phyloP scores from a whole-genome alignment of 352 stramenopile species.

The Phytophthora boehmeriae region DNA sequence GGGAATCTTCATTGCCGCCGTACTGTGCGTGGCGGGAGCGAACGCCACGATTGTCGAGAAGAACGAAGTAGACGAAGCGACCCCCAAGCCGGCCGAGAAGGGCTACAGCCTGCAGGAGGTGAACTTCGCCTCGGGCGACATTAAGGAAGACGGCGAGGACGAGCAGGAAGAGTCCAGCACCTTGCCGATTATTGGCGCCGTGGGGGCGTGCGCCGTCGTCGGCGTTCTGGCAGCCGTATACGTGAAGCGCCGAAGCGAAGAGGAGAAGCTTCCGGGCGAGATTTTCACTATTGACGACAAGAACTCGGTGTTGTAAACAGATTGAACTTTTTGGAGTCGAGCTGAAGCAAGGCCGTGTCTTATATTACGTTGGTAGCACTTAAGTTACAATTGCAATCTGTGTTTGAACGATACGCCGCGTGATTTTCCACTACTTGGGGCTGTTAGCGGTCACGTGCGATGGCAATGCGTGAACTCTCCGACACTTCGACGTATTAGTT shows the following conservation, averaged over 20 bases:
- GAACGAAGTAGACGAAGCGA: constrained; percentile 6
- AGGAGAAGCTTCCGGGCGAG: constrained; percentile 54
- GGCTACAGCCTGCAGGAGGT: constrained; percentile 51
- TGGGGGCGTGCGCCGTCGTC: constrained; percentile 52
- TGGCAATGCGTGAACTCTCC: too few species aligned
- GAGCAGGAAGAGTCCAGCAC: constrained; percentile 15
- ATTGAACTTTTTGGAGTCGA: constrained; percentile 6
- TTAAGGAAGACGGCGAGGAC: constrained; percentile 14
- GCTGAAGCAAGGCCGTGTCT: constrained; percentile 28
- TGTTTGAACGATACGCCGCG: constrained; percentile 32
- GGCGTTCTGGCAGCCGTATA: constrained; percentile 56
- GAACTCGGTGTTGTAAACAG: constrained; percentile 71
- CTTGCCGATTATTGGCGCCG: constrained; percentile 34
- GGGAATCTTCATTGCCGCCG: constrained; percentile 28
- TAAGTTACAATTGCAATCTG: constrained; percentile 41
- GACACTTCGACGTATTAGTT: too few species aligned
- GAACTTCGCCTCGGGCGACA: constrained; percentile 43
- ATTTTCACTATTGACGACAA: constrained; percentile 85
- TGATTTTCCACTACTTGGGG: neutral
- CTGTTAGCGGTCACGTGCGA: too few species aligned
- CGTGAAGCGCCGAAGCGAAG: constrained; percentile 57
- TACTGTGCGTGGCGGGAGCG: constrained; percentile 23
- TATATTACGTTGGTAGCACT: constrained; percentile 49
- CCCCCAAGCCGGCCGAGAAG: constrained; percentile 7
- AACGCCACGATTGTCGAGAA: constrained; percentile 5